These are phyloP conservation scores for Phytophthora sansomeana DNA, from an alignment of 352 stramenopile genomes.

Conservation along the genomic window DNA sequence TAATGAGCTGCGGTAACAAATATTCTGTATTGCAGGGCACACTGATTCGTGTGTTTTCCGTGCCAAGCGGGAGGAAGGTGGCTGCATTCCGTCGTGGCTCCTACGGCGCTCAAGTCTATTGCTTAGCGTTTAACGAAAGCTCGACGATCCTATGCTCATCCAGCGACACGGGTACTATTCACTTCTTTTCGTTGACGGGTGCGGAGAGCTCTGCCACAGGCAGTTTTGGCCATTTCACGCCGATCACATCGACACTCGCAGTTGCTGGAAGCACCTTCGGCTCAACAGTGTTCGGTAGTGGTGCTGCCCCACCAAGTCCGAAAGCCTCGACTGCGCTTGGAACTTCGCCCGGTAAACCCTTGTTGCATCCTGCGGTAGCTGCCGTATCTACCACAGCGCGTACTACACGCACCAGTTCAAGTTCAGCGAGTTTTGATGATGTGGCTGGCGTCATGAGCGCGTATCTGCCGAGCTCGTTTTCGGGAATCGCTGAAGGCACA, in stretches of 20 bases:
- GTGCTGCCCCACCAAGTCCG: conserved; percentile 21
- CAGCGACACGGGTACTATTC: conserved; percentile 96
- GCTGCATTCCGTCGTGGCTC: conserved; percentile 96
- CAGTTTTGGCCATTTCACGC: conserved; percentile 83
- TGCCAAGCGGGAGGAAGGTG: conserved; percentile 90
- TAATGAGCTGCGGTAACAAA: neutral
- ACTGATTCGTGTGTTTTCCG: conserved; percentile 97
- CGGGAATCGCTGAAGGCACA: conserved; percentile 86
- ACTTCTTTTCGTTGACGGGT: conserved; percentile 94
- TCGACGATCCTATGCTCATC: conserved; percentile 95
- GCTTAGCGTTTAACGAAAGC: conserved; percentile 95
- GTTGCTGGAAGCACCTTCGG: conserved; percentile 68
- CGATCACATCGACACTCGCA: conserved; percentile 78
- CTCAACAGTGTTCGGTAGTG: conserved; percentile 54
- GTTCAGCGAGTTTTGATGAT: conserved; percentile 69
- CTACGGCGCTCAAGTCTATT: conserved; percentile 96
- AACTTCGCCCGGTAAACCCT: conserved; percentile 22
- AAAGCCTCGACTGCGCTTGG: conserved; percentile 14
- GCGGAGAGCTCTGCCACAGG: conserved; percentile 75
- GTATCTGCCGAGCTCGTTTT: conserved; percentile 80
- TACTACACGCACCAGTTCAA: conserved; percentile 45
- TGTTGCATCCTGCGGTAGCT: conserved; percentile 3
- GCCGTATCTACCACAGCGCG: conserved; percentile 20
- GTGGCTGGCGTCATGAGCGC: conserved; percentile 73
- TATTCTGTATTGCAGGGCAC: conserved; percentile 83